Evolutionary conservation across 2,329 filamentous ascomycete species (phyloP).

Genomic region (Aspergillus bombycis): DNA sequence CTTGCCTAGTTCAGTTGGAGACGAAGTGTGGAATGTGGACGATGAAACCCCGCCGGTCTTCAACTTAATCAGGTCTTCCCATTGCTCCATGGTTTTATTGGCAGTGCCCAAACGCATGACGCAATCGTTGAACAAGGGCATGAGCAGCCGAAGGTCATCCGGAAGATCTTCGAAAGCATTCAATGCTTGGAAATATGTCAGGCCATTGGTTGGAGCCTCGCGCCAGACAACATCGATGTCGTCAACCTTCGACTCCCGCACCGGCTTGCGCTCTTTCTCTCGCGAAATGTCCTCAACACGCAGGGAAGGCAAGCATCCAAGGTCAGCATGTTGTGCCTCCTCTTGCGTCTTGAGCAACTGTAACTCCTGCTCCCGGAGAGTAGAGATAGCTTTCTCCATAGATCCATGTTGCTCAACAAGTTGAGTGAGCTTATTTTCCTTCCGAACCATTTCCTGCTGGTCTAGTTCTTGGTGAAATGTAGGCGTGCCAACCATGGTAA

Average conservation of each 20-base stretch:
- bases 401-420: constrained; percentile 70
- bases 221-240: constrained; percentile 81
- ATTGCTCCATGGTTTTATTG: constrained; percentile 85
- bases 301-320: constrained; percentile 85
- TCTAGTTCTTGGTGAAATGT: constrained; percentile 74
- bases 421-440: constrained; percentile 74
- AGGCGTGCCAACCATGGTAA: constrained; percentile 88
- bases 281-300: constrained; percentile 88
- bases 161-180: constrained; percentile 78
- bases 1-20: constrained; percentile 69
- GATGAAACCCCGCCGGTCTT: constrained; percentile 91
- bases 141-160: constrained; percentile 78
- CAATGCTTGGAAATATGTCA: constrained; percentile 94
- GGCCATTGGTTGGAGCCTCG: constrained; percentile 88
- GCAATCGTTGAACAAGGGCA: constrained; percentile 88
- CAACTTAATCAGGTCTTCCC: constrained; percentile 94
- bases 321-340: constrained; percentile 78
- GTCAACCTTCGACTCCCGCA: constrained; percentile 59
- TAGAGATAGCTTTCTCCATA: constrained; percentile 69
- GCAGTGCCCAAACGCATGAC: constrained; percentile 93
- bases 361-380: constrained; percentile 76
- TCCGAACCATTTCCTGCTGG: constrained; percentile 73
- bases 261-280: constrained; percentile 72
- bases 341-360: constrained; percentile 81
- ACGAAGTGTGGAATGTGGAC: constrained; percentile 80